Evolutionary conservation across 2,329 filamentous ascomycete species (phyloP), one percentile per base, ranked within the genome.

Genomic region (Aureobasidium sp.): DNA sequence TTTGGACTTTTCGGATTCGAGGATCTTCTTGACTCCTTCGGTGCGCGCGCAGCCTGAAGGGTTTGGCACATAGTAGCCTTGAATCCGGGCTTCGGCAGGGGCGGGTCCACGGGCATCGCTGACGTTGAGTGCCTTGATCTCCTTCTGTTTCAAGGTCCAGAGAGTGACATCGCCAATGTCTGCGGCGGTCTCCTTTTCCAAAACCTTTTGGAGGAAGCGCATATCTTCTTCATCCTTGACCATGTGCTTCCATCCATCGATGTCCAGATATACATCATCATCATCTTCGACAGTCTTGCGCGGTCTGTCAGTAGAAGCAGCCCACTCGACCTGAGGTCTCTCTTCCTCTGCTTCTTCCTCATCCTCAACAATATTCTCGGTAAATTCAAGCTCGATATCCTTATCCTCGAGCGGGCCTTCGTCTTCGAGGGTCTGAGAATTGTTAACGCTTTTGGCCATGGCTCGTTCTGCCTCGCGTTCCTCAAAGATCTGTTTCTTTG

Each of bases 1-100:
- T 66, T 96, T 95, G 24, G 90, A 95, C 74, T 98, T 98, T 68
- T 98, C 93, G 0, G 89, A 88, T 68, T 98, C 94, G 57, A 95
- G 79, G 54, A 98, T 97, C 75, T 91, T 95, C 74, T 94, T 91
- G 63, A 90, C 84, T 24, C 90, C 90, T 71, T 98, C 90, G 0
- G 93, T 96, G 54, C 93, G 82, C 54, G 93, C 93, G 61, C 83
- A 87, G 29, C 93, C 93, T 8, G 89, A 89, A 0, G 78, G 57
- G 60, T 96, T 98, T 0, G 88, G 83, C 35, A 96, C 88, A 64
- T 96, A 97, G 64, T 85, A 84, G 34, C 81, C 82, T 58, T 78
- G 70, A 55, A 85, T 83, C 59, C 74, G 74, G 22, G 78, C 74
- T 56, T 74, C 71, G 17, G 71, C 70, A 40, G 73, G 73, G 19